Base-by-base conservation (phyloP, 768 basidiomycete species). In the Boletus sp. region DNA sequence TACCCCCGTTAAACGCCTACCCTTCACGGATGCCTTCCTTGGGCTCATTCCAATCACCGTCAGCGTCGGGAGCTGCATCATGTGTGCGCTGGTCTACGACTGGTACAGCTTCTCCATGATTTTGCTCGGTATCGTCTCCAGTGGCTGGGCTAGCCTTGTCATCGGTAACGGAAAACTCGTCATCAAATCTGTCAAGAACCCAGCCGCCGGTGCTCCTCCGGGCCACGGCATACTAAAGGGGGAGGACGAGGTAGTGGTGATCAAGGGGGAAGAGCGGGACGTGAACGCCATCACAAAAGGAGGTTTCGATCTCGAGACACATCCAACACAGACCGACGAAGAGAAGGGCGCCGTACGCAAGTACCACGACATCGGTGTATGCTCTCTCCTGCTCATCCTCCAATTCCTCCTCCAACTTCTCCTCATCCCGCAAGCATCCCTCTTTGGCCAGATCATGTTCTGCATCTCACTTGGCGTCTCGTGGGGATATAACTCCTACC, bases 381-480 rank as follows among this genome's bases (percentile, higher is more conserved):
- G 52, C 30, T 64, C 70, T 8, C 50, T 74, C 33, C 41, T 71
- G 0, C 65, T 71, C 33, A 34, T 65, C 10, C 29, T 62, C 45
- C 72, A 72, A 29, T 71, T 72, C 56, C 52, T 74, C 43, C 17
- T 64, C 21, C 74, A 74, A 34, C 66, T 73, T 15, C 59, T 73
- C 27, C 59, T 74, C 35, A 59, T 72, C 33, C 72, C 73, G 0
- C 70, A 70, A 55, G 65, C 64, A 9, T 37, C 57, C 3, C 63
- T 73, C 4, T 74, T 74, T 14, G 73, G 74, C 5, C 72, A 74
- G 44, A 53, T 66, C 44, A 62, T 74, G 69, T 74, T 74, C 47
- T 50, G 70, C 21, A 7, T 50, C 8, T 66, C 71, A 7, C 60
- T 75, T 42, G 63, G 50, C 5, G 58, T 61, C 2, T 75, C 71